Conservation (phyloP, 2,329 filamentous ascomycete genomes). For the Xylariaceae sp. region DNA sequence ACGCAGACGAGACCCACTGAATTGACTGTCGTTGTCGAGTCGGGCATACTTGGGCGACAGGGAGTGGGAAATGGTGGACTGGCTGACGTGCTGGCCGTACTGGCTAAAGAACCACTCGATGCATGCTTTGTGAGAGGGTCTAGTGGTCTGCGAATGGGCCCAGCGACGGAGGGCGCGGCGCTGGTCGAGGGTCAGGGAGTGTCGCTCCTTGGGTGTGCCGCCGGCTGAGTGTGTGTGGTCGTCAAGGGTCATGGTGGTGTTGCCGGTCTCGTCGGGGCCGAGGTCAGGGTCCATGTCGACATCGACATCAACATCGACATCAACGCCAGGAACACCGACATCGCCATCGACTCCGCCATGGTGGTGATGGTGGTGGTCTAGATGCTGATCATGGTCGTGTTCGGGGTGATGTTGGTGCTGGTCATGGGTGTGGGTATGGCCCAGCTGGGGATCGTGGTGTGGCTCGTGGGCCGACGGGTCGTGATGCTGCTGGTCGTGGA, state of each 20-base stretch:
- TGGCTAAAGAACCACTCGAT: constrained; percentile 61
- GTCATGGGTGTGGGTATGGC: background rate
- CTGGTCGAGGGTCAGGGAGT: constrained; percentile 61
- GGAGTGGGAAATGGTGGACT: constrained; percentile 62
- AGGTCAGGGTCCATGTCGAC: constrained; percentile 12
- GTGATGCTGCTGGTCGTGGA: constrained; percentile 3
- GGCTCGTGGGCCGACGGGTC: constrained; percentile 1
- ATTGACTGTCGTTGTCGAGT: constrained; percentile 58
- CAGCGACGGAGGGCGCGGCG: constrained; percentile 59
- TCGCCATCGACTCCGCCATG: constrained; percentile 3
- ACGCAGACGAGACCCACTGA: constrained; percentile 60
- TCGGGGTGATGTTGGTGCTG: background rate
- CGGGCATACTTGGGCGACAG: constrained; percentile 61
- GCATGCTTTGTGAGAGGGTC: constrained; percentile 60
- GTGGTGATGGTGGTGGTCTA: background rate
- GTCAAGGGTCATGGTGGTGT: constrained; percentile 16
- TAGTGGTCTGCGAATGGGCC: constrained; percentile 55
- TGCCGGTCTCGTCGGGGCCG: constrained; percentile 13
- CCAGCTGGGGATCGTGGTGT: background rate
- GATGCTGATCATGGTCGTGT: constrained; percentile 3
- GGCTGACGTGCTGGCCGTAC: constrained; percentile 60
- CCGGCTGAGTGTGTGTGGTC: constrained; percentile 18
- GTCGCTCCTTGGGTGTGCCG: constrained; percentile 46
- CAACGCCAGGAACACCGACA: background rate
- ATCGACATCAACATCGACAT: constrained; percentile 1